These are phyloP conservation scores for Pulveroboletus ravenelii DNA, from an alignment of 768 basidiomycete genomes.

Conservation along the genomic window DNA sequence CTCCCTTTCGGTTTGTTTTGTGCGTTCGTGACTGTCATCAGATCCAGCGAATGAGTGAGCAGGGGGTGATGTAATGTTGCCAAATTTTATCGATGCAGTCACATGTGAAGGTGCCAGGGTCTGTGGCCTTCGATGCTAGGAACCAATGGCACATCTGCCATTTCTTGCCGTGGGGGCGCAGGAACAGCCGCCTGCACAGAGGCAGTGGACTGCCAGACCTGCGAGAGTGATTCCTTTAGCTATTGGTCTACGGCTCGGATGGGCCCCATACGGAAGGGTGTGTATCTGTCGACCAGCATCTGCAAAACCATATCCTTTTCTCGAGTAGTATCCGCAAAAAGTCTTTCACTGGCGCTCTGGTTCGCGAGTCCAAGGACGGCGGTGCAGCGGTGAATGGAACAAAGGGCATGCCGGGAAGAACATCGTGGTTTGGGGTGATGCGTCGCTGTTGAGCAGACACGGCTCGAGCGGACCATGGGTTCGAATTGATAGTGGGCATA, in stretches of 20 bases:
- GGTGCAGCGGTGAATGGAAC: conserved; percentile 3
- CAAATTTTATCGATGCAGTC: conserved; percentile 48
- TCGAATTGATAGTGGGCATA: neutral
- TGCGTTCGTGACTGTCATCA: conserved; percentile 34
- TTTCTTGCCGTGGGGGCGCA: conserved; percentile 4
- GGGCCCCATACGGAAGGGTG: conserved; percentile 62
- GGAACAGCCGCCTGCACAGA: neutral
- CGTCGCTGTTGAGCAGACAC: neutral
- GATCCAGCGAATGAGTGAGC: conserved; percentile 8
- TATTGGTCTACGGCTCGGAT: conserved; percentile 64
- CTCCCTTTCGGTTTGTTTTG: conserved; percentile 44
- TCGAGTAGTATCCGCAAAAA: conserved; percentile 58
- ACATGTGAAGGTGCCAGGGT: conserved; percentile 64
- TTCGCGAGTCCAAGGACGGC: conserved; percentile 4
- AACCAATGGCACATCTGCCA: conserved; percentile 45
- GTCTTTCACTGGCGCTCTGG: conserved; percentile 49
- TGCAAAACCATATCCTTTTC: conserved; percentile 69
- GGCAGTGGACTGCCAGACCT: conserved; percentile 22
- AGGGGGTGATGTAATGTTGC: conserved; percentile 36
- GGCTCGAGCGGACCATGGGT: neutral
- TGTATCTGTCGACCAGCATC: conserved; percentile 86
- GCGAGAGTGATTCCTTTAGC: conserved; percentile 47
- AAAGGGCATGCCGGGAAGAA: neutral
- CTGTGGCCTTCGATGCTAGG: conserved; percentile 52
- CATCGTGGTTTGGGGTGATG: neutral